phyloP scores from a whole-genome alignment of 2,329 filamentous ascomycete species.

The Penicillium sp. region DNA sequence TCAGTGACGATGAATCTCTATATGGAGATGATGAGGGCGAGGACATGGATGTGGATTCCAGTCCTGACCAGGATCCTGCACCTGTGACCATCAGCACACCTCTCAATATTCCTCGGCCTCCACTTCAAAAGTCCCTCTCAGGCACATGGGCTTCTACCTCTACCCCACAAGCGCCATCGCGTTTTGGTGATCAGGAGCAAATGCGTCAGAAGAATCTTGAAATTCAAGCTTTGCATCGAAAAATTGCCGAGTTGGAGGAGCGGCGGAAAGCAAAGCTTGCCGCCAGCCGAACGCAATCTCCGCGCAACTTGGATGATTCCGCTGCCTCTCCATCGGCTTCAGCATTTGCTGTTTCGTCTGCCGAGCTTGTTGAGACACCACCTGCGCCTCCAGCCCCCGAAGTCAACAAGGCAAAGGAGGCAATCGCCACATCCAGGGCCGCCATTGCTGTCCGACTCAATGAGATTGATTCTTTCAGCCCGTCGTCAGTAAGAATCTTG shows the following conservation, averaged over 20 bases:
- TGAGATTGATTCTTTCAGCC: constrained; percentile 23
- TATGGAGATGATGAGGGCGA: constrained; percentile 42
- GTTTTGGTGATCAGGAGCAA: constrained; percentile 49
- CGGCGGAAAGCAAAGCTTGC: constrained; percentile 50
- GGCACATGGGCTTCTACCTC: constrained; percentile 45
- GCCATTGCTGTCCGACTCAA: constrained; percentile 12
- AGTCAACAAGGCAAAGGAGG: background rate
- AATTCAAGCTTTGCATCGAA: constrained; percentile 55
- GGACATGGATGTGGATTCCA: constrained; percentile 39
- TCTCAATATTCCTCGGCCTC: constrained; percentile 49
- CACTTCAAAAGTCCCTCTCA: constrained; percentile 49
- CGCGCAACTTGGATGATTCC: constrained; percentile 35
- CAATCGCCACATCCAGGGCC: background rate
- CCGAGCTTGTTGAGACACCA: constrained; percentile 13
- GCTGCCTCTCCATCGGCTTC: constrained; percentile 26
- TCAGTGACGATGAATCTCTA: constrained; percentile 73
- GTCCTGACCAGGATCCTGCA: constrained; percentile 36
- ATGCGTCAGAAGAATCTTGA: constrained; percentile 56
- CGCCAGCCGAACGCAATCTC: constrained; percentile 46
- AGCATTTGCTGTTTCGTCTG: constrained; percentile 21
- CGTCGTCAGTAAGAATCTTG: constrained; percentile 26
- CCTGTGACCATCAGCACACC: constrained; percentile 40
- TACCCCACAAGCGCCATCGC: constrained; percentile 45
- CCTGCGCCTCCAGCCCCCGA: constrained; percentile 10
- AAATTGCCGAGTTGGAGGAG: constrained; percentile 58